Base-by-base conservation (phyloP, 2,329 filamentous ascomycete genomes). In the Neofusicoccum sp. region DNA sequence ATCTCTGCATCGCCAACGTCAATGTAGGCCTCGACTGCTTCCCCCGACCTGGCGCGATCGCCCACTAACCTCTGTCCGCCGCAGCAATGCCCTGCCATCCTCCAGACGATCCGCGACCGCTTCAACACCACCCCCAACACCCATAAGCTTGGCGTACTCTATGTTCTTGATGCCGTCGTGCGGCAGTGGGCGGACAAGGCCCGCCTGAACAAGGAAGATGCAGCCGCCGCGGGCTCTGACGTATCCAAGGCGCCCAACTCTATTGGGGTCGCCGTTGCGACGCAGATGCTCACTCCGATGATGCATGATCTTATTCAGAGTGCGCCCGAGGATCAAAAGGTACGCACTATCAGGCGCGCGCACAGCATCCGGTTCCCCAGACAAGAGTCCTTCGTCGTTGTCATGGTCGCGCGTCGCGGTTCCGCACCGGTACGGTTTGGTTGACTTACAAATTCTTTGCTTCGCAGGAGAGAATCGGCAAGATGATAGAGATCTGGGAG, bases 121-220 rank as follows among this genome's bases (percentile, higher is more conserved):
- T 96, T 98, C 84, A 96, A 96, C 79, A 96, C 95, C 78, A 89
- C 93, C 68, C 91, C 91, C 63, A 87, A 87, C 75, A 96, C 92
- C 75, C 93, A 99, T 85, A 99, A 99, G 80, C 85, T 99, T 77
- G 95, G 95, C 79, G 93, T 97, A 73, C 88, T 99, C 80, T 99
- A 99, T 88, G 93, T 98, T 80, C 91, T 99, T 93, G 95, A 99
- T 84, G 96, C 93, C 82, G 93, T 99, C 85, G 93, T 93, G 77
- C 91, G 95, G 79, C 93, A 96, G 82, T 99, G 95, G 93, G 87
- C 96, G 82, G 93, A 98, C 77, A 90, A 92, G 79, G 93, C 95
- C 72, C 95, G 93, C 79, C 85, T 88, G 72, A 85, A 89, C 68
- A 90, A 90, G 71, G 93, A 98, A 67, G 73, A 76, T 75, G 84